Conservation (phyloP, 306 rosid genomes). For the Sindora glabra region DNA sequence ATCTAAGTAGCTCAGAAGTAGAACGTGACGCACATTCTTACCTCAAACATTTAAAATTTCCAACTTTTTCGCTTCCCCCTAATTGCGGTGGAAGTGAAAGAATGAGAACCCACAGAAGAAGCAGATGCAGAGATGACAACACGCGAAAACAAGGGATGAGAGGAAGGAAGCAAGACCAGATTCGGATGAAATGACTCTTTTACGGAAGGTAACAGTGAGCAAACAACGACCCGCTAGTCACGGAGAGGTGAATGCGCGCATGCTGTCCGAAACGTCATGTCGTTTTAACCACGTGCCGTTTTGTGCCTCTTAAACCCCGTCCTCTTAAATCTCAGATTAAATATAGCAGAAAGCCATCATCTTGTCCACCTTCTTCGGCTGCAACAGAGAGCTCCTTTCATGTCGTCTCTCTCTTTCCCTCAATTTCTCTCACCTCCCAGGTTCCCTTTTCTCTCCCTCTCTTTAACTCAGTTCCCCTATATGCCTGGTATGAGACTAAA, state of each 20-base stretch:
- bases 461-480: too few relatives aligned
- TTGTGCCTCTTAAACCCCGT: conserved; percentile 18
- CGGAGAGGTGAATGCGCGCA: too few relatives aligned
- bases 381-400: conserved; percentile 15
- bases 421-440: conserved; percentile 61
- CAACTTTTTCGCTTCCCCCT: not conserved
- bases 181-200: too few relatives aligned
- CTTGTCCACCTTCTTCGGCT: conserved; percentile 3
- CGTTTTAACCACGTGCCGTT: conserved; percentile 26
- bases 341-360: not conserved
- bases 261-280: too few relatives aligned
- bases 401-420: conserved; percentile 56
- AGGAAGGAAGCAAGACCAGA: too few relatives aligned
- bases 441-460: conserved; percentile 33
- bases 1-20: not conserved
- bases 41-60: not conserved
- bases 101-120: not conserved
- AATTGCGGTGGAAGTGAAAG: not conserved
- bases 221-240: too few relatives aligned
- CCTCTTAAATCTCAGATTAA: not conserved
- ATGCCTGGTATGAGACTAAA: too few relatives aligned
- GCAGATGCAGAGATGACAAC: not conserved
- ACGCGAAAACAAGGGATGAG: too few relatives aligned
- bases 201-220: too few relatives aligned
- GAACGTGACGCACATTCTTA: not conserved